These are phyloP conservation scores for Bathelium albidoporum DNA, from an alignment of 495 filamentous ascomycete species.

Conservation along the genomic window DNA sequence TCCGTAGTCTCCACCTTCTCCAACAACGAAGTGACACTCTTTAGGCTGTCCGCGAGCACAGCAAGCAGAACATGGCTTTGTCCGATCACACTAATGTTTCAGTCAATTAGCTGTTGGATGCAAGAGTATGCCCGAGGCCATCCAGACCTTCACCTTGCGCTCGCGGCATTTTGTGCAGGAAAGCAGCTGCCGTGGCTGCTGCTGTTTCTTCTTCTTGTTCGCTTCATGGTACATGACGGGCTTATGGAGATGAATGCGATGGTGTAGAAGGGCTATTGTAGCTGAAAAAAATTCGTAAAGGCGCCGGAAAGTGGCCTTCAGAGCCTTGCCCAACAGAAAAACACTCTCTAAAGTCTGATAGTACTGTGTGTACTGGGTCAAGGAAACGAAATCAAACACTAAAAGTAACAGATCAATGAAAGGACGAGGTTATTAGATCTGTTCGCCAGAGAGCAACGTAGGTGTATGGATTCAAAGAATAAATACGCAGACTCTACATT, in stretches of 20 bases:
- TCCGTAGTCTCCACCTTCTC: slow-evolving; percentile 33
- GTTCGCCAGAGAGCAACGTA: neutral
- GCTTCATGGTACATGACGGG: neutral
- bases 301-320: no score
- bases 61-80: slow-evolving; percentile 38
- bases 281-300: no score
- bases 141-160: slow-evolving; percentile 33
- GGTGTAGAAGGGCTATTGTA: neutral
- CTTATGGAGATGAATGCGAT: neutral
- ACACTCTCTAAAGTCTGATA: no score
- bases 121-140: neutral
- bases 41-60: slow-evolving; percentile 38
- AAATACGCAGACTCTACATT: neutral
- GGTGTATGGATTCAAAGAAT: neutral
- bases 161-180: slow-evolving; percentile 35
- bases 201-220: slow-evolving; percentile 13
- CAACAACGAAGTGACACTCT: slow-evolving; percentile 36
- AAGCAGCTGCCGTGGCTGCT: slow-evolving; percentile 26
- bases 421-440: neutral
- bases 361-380: no score
- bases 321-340: no score
- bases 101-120: neutral
- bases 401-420: neutral
- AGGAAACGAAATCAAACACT: no score
- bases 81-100: slow-evolving; percentile 35